Conservation (phyloP, 768 basidiomycete genomes). For the Gymnopilus junonius region DNA sequence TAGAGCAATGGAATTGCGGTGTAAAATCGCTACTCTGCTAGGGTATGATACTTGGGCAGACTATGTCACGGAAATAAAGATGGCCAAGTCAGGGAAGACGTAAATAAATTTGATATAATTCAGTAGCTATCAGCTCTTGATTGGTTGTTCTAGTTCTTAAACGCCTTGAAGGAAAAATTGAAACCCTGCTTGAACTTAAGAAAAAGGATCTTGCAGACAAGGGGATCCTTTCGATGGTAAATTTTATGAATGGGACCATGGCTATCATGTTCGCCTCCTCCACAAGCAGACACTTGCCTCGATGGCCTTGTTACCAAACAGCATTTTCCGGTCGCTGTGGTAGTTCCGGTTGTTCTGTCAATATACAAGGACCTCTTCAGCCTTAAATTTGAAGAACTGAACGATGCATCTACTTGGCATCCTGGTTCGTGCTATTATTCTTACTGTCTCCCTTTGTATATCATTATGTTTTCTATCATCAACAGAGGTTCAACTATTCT, state of each 20-base stretch:
- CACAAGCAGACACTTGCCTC: conserved; percentile 69
- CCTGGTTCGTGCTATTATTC: conserved; percentile 49
- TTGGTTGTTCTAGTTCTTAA: conserved; percentile 75
- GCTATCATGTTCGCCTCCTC: conserved; percentile 69
- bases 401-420: conserved; percentile 73
- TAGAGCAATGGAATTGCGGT: conserved; percentile 71
- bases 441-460: conserved; percentile 12
- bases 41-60: conserved; percentile 70
- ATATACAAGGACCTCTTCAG: conserved; percentile 85
- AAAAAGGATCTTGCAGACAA: conserved; percentile 68
- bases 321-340: conserved; percentile 85
- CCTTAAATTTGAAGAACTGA: conserved; percentile 70
- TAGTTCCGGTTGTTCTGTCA: conserved; percentile 79
- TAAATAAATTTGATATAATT: no score
- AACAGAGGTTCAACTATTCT: conserved; percentile 76
- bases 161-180: conserved; percentile 74
- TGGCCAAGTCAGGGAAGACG: neutral
- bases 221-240: conserved; percentile 67
- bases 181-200: conserved; percentile 79
- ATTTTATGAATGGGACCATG: conserved; percentile 86
- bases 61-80: neutral
- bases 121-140: no score
- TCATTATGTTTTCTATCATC: neutral
- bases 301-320: conserved; percentile 85
- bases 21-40: conserved; percentile 66